Base-by-base conservation (phyloP, 1,284 basidiomycete species). In the Anthracocystis setariae region DNA sequence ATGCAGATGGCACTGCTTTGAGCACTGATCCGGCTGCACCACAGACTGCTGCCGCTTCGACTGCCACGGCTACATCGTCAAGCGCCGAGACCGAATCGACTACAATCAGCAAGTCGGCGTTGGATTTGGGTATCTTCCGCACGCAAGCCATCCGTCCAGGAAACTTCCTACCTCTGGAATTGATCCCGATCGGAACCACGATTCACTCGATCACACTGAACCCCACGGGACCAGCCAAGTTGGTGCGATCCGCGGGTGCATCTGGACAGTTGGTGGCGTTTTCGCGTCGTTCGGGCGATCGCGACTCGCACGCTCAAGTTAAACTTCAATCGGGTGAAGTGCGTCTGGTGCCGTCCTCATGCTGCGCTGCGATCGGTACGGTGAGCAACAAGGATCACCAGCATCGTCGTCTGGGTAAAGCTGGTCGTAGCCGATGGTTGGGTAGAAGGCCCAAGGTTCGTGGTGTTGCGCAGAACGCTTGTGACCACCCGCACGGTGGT, bases 381-480 rank as follows among this genome's bases (percentile, higher is more conserved):
- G 94, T 98, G 62, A 93, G 92, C 86, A 98, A 98, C 84, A 88
- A 90, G 56, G 86, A 96, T 73, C 94, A 93, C 89, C 92, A 93
- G 84, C 89, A 91, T 74, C 86, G 89, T 21, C 88, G 86, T 46
- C 85, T 98, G 43, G 95, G 94, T 40, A 98, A 98, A 85, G 95
- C 96, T 17, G 95, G 95, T 42, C 85, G 95, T 68, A 87, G 86
- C 48, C 87, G 96, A 47, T 96, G 94, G 93, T 85, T 98, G 25
- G 95, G 95, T 37, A 85, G 89, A 75, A 85, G 91, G 77, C 95
- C 95, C 3, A 89, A 89, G 69, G 93, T 97, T 32, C 90, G 95
- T 83, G 95, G 95, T 90, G 90, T 97, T 68, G 95, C 95, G 24
- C 98, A 97, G 95, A 98, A 98, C 85, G 90, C 93, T 88, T 88